Evolutionary conservation across 202 grass and related monocot genomes (phyloP), one percentile per base, ranked within the genome.

Genomic region (Setaria viridis): DNA sequence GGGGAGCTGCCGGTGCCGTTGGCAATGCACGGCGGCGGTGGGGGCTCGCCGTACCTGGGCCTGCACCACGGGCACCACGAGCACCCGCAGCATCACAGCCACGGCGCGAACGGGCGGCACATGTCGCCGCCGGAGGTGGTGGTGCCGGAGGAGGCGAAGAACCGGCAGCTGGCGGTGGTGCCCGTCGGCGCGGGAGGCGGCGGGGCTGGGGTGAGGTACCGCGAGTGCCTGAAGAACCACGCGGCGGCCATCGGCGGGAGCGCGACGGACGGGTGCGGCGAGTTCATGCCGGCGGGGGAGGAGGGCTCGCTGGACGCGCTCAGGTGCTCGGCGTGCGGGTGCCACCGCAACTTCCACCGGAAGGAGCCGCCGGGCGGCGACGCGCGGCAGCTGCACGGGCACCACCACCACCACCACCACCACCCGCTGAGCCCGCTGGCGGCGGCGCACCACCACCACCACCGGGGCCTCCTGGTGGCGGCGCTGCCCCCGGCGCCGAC

Each of bases 181-280:
- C 51, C 79, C 6, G 30, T 47, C 42, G 73, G 15, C 32, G 57
- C 7, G 45, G 57, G 74, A 78, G 82, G 89, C 41, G 70, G 86
- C 33, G 42, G 74, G 2, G 76, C 34, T 0, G 30, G 7, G 50
- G 90, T 85, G 32, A 99, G 56, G 88, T 99, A 99, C 91, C 69
- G 90, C 80, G 96, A 99, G 87, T 99, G 96, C 84, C 87, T 96
- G 11, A 99, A 99, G 91, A 99, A 99, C 88, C 96, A 99, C 77
- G 96, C 96, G 46, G 96, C 96, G 1, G 73, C 93, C 35, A 99
- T 99, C 29, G 96, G 96, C 63, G 96, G 96, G 20, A 94, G 89
- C 73, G 96, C 96, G 55, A 99, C 96, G 11, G 96, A 99, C 41
- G 97, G 97, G 55, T 99, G 97, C 39, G 97, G 97, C 21, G 97